Evolutionary conservation across 441 rosid species (phyloP), one percentile per base, ranked within the genome.

Genomic region (Pelargonium hybrid): DNA sequence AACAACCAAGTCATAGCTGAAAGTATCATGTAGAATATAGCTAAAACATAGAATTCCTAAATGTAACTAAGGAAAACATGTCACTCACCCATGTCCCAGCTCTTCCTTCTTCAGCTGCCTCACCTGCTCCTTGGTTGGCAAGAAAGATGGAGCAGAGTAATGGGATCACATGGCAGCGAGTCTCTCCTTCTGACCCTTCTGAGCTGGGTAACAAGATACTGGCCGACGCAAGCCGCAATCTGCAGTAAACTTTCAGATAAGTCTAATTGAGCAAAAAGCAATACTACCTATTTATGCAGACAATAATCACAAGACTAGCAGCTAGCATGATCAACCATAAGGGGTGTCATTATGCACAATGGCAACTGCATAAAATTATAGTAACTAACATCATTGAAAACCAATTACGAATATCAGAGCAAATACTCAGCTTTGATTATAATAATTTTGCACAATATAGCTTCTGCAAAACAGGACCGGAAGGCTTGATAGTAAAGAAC

Each of bases 141-240:
- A 90, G 83, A 81, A 94, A 94, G 80, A 94, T 83, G 63, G 97
- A 90, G 80, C 97, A 94, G 68, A 94, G 74, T 13, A 94, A 74
- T 14, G 92, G 88, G 79, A 94, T 92, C 56, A 90, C 89, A 70
- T 87, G 84, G 79, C 69, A 71, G 56, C 29, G 81, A 69, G 82
- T 82, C 76, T 79, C 86, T 57, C 81, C 85, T 71, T 74, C 76
- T 77, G 75, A 74, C 57, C 84, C 88, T 47, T 86, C 85, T 52
- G 84, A 86, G 76, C 77, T 75, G 7, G 84, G 83, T 15, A 87
- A 67, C 0, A 81, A 79, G 72, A 90, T 84, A 68, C 82, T 87
- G 70, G 89, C 81, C 68, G 85, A 82, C 5, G 97, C 96, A 72
- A 94, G 97, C 83, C 86, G 82, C 66, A 87, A 87, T 77, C 98